Conservation (phyloP, 177 flowering plant genomes). For the Telopea speciosissima region DNA sequence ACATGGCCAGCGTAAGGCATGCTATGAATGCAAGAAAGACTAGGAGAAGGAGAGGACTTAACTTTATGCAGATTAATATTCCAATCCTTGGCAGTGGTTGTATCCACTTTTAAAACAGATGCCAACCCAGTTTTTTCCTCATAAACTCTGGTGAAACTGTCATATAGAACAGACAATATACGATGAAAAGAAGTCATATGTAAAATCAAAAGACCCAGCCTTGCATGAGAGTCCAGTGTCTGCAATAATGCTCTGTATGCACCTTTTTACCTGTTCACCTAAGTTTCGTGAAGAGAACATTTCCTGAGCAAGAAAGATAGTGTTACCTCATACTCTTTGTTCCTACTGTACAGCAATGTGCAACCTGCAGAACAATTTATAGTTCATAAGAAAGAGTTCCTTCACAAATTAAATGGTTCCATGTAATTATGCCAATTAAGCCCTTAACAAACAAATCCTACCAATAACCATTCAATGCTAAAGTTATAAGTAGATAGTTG, state of each 20-base stretch:
- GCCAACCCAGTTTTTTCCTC: constrained; percentile 20
- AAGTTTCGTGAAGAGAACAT: neutral
- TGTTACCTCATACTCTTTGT: constrained; percentile 22
- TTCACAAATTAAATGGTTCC: neutral
- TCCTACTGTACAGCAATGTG: constrained; percentile 8
- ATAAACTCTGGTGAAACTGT: constrained; percentile 8
- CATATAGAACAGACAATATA: neutral
- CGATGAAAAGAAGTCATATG: neutral
- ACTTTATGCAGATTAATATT: constrained; percentile 29
- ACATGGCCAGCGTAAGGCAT: constrained; percentile 29
- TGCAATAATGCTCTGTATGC: neutral
- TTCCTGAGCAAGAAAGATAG: neutral
- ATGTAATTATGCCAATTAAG: neutral
- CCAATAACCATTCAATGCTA: neutral
- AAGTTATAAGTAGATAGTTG: neutral
- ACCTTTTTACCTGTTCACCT: neutral
- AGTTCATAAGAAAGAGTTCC: neutral
- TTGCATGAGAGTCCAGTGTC: neutral
- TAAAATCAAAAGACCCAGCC: neutral
- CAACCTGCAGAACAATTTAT: constrained; percentile 13
- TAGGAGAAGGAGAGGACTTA: constrained; percentile 43
- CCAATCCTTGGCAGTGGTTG: constrained; percentile 9
- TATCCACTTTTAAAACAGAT: constrained; percentile 15
- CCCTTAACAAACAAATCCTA: neutral
- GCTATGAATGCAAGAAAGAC: constrained; percentile 35